Conservation (phyloP, 345 rosid species). For the Raphanus raphanistrum region DNA sequence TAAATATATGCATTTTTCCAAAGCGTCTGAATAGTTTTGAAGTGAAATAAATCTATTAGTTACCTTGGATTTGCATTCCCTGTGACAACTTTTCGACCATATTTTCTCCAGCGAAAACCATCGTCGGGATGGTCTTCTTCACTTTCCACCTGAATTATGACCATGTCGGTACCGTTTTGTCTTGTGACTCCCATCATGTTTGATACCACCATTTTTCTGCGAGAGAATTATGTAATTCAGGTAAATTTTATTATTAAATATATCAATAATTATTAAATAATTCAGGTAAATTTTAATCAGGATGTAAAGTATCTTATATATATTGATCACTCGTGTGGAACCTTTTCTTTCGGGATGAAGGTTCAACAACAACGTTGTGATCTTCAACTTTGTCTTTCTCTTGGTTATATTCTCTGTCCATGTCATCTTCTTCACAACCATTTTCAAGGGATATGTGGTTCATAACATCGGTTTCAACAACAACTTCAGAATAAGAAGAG, state of each 20-base stretch:
- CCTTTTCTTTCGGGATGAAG: constrained; percentile 21
- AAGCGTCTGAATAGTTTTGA: neutral
- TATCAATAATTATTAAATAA: neutral
- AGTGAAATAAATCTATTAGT: neutral
- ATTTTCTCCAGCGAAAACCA: neutral
- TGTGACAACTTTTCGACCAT: constrained; percentile 30
- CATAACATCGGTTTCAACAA: neutral
- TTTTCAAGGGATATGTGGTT: neutral
- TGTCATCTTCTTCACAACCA: neutral
- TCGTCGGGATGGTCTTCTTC: constrained; percentile 24
- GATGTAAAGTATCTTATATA: neutral
- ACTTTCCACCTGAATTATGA: constrained; percentile 24
- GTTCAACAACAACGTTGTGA: neutral
- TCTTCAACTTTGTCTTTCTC: neutral
- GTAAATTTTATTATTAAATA: no score
- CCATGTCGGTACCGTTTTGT: neutral
- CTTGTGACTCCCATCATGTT: constrained; percentile 31
- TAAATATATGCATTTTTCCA: neutral
- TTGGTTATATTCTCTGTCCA: neutral
- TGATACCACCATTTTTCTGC: constrained; percentile 2
- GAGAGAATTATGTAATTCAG: neutral
- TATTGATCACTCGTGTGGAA: neutral
- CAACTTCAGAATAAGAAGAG: no score
- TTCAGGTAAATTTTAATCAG: neutral
- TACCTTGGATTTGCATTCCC: constrained; percentile 35